Conservation (phyloP, 768 basidiomycete species). For the Psilocybe cubensis region DNA sequence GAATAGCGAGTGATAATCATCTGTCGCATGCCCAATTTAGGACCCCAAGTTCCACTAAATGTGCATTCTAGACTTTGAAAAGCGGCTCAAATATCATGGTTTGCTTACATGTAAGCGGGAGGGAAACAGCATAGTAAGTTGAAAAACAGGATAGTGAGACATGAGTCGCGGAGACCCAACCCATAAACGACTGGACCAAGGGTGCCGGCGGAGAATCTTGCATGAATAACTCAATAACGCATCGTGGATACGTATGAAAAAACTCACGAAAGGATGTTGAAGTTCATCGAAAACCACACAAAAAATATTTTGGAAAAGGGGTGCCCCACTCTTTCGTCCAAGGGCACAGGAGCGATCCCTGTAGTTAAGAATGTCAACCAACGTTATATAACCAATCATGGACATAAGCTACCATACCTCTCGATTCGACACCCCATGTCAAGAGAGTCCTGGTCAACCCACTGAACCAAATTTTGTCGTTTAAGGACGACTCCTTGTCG, state of each 20-base stretch:
- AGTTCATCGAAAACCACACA: constrained; percentile 75
- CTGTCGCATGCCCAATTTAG: constrained; percentile 83
- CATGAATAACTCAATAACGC: background rate
- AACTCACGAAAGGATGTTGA: constrained; percentile 64
- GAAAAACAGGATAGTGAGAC: constrained; percentile 69
- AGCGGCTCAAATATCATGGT: background rate
- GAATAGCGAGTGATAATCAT: constrained; percentile 70
- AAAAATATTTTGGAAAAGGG: constrained; percentile 75
- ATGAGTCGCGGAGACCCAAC: constrained; percentile 64
- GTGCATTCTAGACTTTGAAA: background rate
- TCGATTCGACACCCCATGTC: constrained; percentile 10
- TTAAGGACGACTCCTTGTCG: background rate
- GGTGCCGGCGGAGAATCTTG: constrained; percentile 70
- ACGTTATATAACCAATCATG: too few relatives aligned
- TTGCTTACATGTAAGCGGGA: constrained; percentile 62
- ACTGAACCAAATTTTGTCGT: background rate
- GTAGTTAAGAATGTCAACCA: background rate
- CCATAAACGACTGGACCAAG: constrained; percentile 65
- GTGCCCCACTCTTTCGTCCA: constrained; percentile 58
- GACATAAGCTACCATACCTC: background rate
- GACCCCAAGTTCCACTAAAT: constrained; percentile 69
- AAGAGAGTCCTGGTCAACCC: constrained; percentile 10
- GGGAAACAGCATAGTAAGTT: constrained; percentile 61
- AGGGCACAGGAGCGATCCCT: constrained; percentile 62
- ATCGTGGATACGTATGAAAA: background rate